Percentiles rank a stretch among this genome's conserved stretches.
These are phyloP conservation scores for Myxozyma melibiosi DNA, from an alignment of 805 yeast species.

Conservation along the genomic window DNA sequence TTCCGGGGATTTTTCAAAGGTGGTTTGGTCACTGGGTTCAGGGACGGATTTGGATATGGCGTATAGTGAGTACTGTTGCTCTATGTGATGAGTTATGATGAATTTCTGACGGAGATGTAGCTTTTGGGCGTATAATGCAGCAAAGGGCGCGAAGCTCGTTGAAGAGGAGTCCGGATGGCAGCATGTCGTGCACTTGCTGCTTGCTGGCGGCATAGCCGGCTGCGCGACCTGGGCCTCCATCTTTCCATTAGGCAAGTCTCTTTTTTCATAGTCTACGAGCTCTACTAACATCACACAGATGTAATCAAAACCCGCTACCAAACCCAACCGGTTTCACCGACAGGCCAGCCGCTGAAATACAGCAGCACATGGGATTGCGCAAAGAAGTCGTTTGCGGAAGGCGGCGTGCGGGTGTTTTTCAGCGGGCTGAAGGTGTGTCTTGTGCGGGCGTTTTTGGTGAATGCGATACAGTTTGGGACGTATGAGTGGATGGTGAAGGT, in stretches of 20 bases:
- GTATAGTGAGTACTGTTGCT: constrained; percentile 31
- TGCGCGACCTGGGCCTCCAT: constrained; percentile 37
- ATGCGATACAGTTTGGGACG: constrained; percentile 36
- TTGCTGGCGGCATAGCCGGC: constrained; percentile 38
- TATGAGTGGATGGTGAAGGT: constrained; percentile 33
- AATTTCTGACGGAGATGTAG: background rate
- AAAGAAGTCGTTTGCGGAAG: constrained; percentile 22
- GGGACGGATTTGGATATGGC: constrained; percentile 38
- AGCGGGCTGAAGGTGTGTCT: constrained; percentile 32
- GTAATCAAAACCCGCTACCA: constrained; percentile 36
- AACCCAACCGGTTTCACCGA: constrained; percentile 14
- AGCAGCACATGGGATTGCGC: constrained; percentile 32
- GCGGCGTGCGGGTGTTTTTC: constrained; percentile 32
- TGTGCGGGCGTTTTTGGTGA: constrained; percentile 36
- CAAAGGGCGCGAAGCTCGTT: constrained; percentile 3
- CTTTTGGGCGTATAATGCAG: constrained; percentile 28
- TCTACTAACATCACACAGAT: constrained; percentile 13
- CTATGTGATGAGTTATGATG: background rate
- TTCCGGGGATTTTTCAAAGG: constrained; percentile 34
- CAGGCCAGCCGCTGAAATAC: constrained; percentile 13
- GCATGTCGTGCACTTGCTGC: constrained; percentile 16
- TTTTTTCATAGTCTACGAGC: no score
- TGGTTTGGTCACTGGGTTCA: constrained; percentile 29
- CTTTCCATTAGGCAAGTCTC: constrained; percentile 30
- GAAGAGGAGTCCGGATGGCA: constrained; percentile 6